Evolutionary conservation across 1,284 basidiomycete genomes (phyloP).

Genomic region (Austroboletus novae-zelandiae): DNA sequence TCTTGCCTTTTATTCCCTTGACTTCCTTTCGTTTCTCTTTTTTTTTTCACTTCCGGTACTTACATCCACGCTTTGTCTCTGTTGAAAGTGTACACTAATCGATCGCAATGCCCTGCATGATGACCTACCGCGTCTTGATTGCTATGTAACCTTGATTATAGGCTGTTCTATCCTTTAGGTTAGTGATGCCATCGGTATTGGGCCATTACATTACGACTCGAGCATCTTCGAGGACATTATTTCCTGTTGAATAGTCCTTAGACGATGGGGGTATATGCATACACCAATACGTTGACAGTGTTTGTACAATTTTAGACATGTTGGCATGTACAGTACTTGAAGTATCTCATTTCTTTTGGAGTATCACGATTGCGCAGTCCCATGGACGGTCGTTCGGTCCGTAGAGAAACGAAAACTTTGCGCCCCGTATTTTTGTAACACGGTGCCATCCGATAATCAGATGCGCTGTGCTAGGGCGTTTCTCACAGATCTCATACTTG

Average conservation of each 20-base stretch:
- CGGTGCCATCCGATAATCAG: background rate
- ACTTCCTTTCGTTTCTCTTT: slow-evolving; percentile 10
- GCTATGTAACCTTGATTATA: slow-evolving; percentile 27
- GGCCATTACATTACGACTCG: slow-evolving; percentile 24
- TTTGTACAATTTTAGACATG: background rate
- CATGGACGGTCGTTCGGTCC: too few species aligned
- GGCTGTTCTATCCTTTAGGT: slow-evolving; percentile 16
- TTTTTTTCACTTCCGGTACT: slow-evolving; percentile 10
- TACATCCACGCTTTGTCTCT: slow-evolving; percentile 25
- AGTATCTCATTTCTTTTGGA: too few species aligned
- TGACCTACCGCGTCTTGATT: slow-evolving; percentile 22
- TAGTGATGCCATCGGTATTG: slow-evolving; percentile 14
- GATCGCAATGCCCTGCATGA: slow-evolving; percentile 25
- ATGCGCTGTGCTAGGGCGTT: background rate
- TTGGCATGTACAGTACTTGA: background rate
- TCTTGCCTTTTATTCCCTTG: slow-evolving; percentile 21
- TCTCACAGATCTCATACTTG: background rate
- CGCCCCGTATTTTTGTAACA: background rate
- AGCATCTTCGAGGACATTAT: slow-evolving; percentile 21
- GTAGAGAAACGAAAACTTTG: background rate
- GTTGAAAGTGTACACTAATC: slow-evolving; percentile 34
- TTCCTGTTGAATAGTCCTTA: background rate
- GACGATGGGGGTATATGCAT: slow-evolving; percentile 2
- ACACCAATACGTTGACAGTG: background rate
- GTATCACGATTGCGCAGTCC: too few species aligned